phyloP scores from a whole-genome alignment of 2,329 filamentous ascomycete genomes.

The Thielaviopsis populi region DNA sequence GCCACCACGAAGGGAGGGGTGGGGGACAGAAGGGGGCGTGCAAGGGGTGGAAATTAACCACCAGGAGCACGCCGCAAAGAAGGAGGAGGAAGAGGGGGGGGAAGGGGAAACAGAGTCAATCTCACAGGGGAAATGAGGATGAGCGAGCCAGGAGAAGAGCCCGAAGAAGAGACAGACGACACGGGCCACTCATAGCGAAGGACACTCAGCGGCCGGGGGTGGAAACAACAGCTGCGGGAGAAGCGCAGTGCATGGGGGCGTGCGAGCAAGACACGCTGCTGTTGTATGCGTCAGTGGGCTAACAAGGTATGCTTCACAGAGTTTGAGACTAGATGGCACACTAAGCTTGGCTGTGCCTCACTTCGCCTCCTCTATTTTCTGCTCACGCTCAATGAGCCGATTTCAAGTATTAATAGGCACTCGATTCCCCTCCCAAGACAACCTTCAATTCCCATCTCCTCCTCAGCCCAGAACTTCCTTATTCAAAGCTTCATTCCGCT shows the following conservation, averaged over 20 bases:
- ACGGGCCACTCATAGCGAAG: neutral
- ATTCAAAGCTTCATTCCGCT: constrained; percentile 25
- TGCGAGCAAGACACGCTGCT: no score
- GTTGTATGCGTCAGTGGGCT: neutral
- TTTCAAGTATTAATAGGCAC: constrained; percentile 13
- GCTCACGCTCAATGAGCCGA: neutral
- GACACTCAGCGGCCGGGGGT: neutral
- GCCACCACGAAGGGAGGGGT: neutral
- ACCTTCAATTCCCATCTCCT: constrained; percentile 22
- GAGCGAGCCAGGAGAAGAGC: constrained; percentile 10
- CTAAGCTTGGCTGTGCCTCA: constrained; percentile 1
- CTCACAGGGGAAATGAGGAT: constrained; percentile 14
- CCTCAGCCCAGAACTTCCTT: constrained; percentile 32
- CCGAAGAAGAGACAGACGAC: neutral
- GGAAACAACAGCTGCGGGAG: neutral
- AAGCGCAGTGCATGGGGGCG: neutral
- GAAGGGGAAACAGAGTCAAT: constrained; percentile 2
- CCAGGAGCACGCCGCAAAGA: neutral
- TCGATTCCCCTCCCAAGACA: constrained; percentile 6
- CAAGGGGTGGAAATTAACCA: neutral
- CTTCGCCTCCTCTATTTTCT: constrained; percentile 2
- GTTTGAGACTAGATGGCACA: neutral
- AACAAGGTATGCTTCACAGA: neutral
- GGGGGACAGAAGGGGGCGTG: neutral
- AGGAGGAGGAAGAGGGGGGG: neutral